phyloP scores from a whole-genome alignment of 345 rosid genomes.

The Salix brachista region DNA sequence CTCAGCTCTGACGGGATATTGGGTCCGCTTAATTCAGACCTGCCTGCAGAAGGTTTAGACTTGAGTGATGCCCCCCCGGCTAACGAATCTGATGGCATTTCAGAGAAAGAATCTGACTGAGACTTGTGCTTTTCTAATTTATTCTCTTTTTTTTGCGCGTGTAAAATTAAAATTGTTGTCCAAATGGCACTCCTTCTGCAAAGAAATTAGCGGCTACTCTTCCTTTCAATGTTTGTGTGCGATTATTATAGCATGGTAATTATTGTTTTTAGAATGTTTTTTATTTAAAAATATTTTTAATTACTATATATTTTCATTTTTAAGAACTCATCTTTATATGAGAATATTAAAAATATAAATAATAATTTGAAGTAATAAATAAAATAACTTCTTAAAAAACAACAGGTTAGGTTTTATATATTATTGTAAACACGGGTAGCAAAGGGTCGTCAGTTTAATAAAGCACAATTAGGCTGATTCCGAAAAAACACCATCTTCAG shows the following conservation, averaged over 20 bases:
- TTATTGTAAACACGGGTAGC: background rate
- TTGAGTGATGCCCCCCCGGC: slow-evolving; percentile 50
- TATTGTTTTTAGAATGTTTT: no score
- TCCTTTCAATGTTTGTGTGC: background rate
- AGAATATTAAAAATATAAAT: no score
- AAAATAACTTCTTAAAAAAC: no score
- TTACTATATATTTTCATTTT: no score
- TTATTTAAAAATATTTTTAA: no score
- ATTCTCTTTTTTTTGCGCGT: background rate
- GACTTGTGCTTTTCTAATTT: background rate
- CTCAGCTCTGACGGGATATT: slow-evolving; percentile 74
- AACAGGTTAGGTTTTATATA: no score
- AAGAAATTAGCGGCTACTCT: background rate
- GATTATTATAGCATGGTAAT: background rate
- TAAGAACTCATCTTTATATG: no score
- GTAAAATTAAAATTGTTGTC: background rate
- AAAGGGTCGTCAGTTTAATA: background rate
- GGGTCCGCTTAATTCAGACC: slow-evolving; percentile 63
- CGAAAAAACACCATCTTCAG: background rate
- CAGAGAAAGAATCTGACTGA: slow-evolving; percentile 11
- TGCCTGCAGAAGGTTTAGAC: slow-evolving; percentile 79
- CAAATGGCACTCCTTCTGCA: background rate
- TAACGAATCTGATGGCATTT: slow-evolving; percentile 9
- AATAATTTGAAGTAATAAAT: no score
- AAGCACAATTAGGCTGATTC: background rate